Percentiles rank a stretch among this genome's conserved stretches.
phyloP scores from a whole-genome alignment of 2,329 filamentous ascomycete genomes.

The Cladosporium sp. region DNA sequence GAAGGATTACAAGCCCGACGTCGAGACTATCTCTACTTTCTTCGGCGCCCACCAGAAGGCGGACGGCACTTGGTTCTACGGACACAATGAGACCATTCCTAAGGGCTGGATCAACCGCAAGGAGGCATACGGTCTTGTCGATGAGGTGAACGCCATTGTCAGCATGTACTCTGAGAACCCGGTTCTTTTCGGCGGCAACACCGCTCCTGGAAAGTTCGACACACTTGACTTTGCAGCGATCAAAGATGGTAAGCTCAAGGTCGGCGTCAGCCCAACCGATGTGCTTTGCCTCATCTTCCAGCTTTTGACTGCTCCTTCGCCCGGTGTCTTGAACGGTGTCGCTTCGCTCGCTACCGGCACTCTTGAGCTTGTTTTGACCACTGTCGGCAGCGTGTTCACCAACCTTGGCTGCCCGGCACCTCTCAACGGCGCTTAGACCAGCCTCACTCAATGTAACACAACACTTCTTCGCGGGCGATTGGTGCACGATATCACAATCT shows the following conservation, averaged over 20 bases:
- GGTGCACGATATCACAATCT: not conserved
- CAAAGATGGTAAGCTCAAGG: slow-evolving; percentile 31
- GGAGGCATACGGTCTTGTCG: not conserved
- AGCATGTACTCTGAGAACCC: slow-evolving; percentile 35
- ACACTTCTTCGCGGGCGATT: not conserved
- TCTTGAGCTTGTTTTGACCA: slow-evolving; percentile 23
- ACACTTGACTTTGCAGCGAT: slow-evolving; percentile 33
- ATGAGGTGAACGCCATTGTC: not conserved
- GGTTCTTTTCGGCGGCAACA: slow-evolving; percentile 41
- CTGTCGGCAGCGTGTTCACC: slow-evolving; percentile 23
- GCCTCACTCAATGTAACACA: no score
- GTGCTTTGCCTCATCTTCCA: slow-evolving; percentile 38
- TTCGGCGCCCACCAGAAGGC: slow-evolving; percentile 25
- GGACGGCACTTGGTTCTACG: slow-evolving; percentile 37
- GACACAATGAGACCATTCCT: slow-evolving; percentile 15
- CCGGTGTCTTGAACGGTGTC: slow-evolving; percentile 29
- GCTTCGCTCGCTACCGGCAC: slow-evolving; percentile 28
- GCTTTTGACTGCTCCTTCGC: slow-evolving; percentile 32
- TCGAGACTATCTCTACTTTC: slow-evolving; percentile 19
- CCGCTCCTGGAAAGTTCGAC: slow-evolving; percentile 36
- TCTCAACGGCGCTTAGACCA: slow-evolving; percentile 15
- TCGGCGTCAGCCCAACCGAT: slow-evolving; percentile 20
- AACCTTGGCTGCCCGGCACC: slow-evolving; percentile 31
- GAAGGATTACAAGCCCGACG: not conserved
- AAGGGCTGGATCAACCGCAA: not conserved